Evolutionary conservation across 2,329 filamentous ascomycete genomes (phyloP), one percentile per base, ranked within the genome.

Genomic region (Ophiostoma populinum): DNA sequence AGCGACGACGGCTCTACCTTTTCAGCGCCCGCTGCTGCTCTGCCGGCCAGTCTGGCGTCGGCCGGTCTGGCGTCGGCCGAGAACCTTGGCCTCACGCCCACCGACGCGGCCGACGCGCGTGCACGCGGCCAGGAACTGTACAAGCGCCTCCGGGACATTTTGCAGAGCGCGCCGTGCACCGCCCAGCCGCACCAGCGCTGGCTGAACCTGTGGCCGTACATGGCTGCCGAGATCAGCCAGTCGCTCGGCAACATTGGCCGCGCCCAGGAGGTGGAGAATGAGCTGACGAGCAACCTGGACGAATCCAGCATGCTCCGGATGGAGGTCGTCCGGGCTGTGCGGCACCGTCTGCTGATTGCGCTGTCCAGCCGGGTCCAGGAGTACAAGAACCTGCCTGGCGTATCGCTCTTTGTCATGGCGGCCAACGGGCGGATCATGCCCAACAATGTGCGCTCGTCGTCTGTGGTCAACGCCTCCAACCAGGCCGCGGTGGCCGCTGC

Each of bases 201-300:
- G 68, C 57, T 61, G 41, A 55, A 55, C 4, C 60, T 72, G 41
- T 61, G 61, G 3, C 59, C 65, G 3, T 58, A 63, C 2, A 56
- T 72, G 46, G 67, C 67, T 2, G 53, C 72, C 9, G 64, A 73
- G 50, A 69, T 73, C 17, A 65, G 70, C 52, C 65, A 68, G n/a
- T 64, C 57, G 45, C 34, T 45, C 13, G 29, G 36, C 2, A 24
- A 9, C 15, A 24, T 31, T 9, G 32, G 29, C 8, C 39, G 32
- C 3, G 12, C 21, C 11, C 32, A 37, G 18, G 25, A 41, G 12
- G 25, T 46, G 11, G 42, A 46, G 38, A 16, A 27, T 19, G 32
- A 32, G 11, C 40, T 46, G 7, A 24, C 34, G 25, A 26, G 26
- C 5, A 40, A 34, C 13, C 25, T 42, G 21, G 19, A 16, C 21